These are phyloP conservation scores for Phytophthora lateralis DNA, from an alignment of 352 stramenopile genomes.

Conservation along the genomic window DNA sequence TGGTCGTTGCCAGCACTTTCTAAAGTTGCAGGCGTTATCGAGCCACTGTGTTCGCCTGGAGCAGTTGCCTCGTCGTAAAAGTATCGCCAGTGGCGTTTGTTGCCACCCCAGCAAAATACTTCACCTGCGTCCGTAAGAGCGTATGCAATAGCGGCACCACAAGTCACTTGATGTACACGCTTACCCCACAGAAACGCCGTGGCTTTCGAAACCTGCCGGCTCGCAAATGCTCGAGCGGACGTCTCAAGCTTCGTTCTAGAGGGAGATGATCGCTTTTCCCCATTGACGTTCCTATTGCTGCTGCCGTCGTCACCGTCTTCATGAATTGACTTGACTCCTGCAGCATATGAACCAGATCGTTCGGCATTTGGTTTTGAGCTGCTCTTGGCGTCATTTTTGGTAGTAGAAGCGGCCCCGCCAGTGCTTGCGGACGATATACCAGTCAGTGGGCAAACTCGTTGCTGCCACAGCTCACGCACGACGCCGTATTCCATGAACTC, in stretches of 20 bases:
- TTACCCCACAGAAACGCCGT: slow-evolving; percentile 81
- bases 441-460: slow-evolving; percentile 48
- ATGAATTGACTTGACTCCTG: neutral
- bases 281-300: neutral
- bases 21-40: neutral
- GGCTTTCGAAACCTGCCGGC: slow-evolving; percentile 59
- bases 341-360: neutral
- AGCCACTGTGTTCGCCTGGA: neutral
- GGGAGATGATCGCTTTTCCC: slow-evolving; percentile 23
- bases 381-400: neutral
- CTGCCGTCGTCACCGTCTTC: neutral
- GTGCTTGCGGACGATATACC: neutral
- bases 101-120: slow-evolving; percentile 82
- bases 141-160: slow-evolving; percentile 56
- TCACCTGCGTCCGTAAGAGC: slow-evolving; percentile 74
- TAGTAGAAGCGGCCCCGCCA: neutral
- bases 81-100: slow-evolving; percentile 68
- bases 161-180: slow-evolving; percentile 57
- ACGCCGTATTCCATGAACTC: slow-evolving; percentile 78
- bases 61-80: slow-evolving; percentile 64
- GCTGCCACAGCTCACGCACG: slow-evolving; percentile 58
- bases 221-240: slow-evolving; percentile 52
- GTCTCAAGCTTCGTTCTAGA: slow-evolving; percentile 47
- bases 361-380: neutral
- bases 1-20: slow-evolving; percentile 1